Evolutionary conservation across 352 stramenopile genomes (phyloP).

Genomic region (Phytophthora europaea): DNA sequence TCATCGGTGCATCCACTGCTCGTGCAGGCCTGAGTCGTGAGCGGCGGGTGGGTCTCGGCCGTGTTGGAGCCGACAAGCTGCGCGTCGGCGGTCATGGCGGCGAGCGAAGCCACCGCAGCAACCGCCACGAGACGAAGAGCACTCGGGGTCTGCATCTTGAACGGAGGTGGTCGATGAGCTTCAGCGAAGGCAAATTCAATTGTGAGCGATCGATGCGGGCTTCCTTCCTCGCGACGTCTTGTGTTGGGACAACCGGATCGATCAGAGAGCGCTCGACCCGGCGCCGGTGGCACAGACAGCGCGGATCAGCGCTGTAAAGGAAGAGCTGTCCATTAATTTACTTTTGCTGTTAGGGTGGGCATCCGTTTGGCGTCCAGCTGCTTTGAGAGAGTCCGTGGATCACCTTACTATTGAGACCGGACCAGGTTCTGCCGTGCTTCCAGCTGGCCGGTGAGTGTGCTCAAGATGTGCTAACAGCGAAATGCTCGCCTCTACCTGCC

Average conservation of each 20-base stretch:
- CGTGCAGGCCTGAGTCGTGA: conserved; percentile 39
- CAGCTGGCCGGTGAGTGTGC: conserved; percentile 19
- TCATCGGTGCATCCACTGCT: conserved; percentile 41
- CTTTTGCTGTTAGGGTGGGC: conserved; percentile 30
- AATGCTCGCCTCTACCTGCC: conserved; percentile 24
- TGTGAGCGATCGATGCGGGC: conserved; percentile 17
- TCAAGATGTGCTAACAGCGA: conserved; percentile 36
- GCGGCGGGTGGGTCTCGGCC: conserved; percentile 55
- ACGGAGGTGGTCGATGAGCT: conserved; percentile 10
- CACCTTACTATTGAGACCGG: conserved; percentile 25
- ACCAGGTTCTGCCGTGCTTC: conserved; percentile 22
- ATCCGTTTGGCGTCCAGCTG: conserved; percentile 15
- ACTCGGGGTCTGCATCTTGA: conserved; percentile 39
- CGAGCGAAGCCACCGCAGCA: conserved; percentile 13
- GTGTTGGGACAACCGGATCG: conserved; percentile 20
- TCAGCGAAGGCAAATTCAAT: conserved; percentile 39
- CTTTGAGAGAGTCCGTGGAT: conserved; percentile 21
- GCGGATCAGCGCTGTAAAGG: conserved; percentile 34
- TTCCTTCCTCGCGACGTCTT: neutral
- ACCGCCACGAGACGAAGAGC: conserved; percentile 31
- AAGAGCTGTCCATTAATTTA: conserved; percentile 17
- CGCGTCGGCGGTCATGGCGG: conserved; percentile 20
- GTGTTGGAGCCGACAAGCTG: conserved; percentile 50
- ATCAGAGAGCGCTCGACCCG: conserved; percentile 23
- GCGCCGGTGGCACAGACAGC: conserved; percentile 26